These are phyloP conservation scores for Zoysia matrella DNA, from an alignment of 202 grass and related monocot species.

Conservation along the genomic window DNA sequence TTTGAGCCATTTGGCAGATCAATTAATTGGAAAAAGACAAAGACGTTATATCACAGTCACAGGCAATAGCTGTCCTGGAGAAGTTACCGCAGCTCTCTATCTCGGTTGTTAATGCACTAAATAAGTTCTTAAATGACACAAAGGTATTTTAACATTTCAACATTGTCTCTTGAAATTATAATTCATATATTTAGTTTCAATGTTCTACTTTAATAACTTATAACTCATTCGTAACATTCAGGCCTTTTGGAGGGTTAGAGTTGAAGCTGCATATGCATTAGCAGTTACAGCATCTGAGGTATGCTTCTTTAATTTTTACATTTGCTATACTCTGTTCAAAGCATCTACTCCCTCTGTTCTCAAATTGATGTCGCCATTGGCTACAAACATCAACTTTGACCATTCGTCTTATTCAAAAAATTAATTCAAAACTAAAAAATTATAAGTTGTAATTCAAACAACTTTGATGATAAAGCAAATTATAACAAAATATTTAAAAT, in stretches of 20 bases:
- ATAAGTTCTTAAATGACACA: constrained; percentile 95
- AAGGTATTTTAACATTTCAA: constrained; percentile 67
- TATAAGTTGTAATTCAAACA: no score
- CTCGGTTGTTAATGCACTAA: constrained; percentile 89
- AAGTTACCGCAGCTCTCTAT: constrained; percentile 86
- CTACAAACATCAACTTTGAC: no score
- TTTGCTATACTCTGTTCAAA: constrained; percentile 9
- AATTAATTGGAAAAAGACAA: constrained; percentile 99
- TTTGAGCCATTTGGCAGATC: constrained; percentile 63
- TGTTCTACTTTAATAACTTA: constrained; percentile 42
- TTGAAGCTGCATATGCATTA: constrained; percentile 95
- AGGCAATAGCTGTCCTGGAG: constrained; percentile 86
- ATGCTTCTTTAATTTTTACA: constrained; percentile 31
- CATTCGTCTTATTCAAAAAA: no score
- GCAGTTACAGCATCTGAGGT: constrained; percentile 90
- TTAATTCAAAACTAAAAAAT: no score
- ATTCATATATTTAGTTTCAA: neutral
- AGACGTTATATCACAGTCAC: constrained; percentile 95
- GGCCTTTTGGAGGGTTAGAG: constrained; percentile 98
- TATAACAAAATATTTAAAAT: no score
- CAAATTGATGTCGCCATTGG: no score
- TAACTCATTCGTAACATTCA: constrained; percentile 29
- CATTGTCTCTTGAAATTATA: constrained; percentile 38
- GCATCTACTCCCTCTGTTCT: no score
- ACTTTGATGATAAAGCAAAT: no score